Percentiles rank a stretch among this genome's conserved stretches.
These are phyloP conservation scores for Syzygium jambos DNA, from an alignment of 345 rosid genomes.

Conservation along the genomic window DNA sequence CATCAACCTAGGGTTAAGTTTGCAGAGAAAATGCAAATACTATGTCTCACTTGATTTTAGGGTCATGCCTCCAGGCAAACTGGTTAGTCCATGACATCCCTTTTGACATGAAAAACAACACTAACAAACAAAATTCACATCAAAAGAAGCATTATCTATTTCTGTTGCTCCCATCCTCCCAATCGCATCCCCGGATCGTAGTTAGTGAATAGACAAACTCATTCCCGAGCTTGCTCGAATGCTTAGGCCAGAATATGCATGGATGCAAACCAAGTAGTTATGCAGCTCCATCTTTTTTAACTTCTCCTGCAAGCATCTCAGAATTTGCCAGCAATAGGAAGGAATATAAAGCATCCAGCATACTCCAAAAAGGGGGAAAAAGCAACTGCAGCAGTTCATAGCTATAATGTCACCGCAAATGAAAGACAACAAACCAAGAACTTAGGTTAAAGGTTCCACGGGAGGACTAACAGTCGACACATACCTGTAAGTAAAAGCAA, in stretches of 20 bases:
- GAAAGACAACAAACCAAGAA: not conserved
- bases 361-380: not conserved
- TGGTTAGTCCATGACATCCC: not conserved
- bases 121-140: not conserved
- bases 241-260: slow-evolving; percentile 71
- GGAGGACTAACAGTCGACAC: not conserved
- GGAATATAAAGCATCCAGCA: not conserved
- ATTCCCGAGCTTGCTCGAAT: slow-evolving; percentile 86
- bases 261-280: slow-evolving; percentile 62
- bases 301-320: slow-evolving; percentile 48
- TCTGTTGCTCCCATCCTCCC: slow-evolving; percentile 76
- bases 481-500: slow-evolving; percentile 85
- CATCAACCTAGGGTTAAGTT: not conserved
- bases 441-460: not conserved
- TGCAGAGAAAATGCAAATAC: not conserved
- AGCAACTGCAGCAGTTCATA: not conserved
- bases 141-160: not conserved
- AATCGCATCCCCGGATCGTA: slow-evolving; percentile 69
- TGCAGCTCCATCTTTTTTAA: slow-evolving; percentile 73
- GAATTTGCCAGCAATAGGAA: not conserved
- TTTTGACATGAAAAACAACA: not conserved
- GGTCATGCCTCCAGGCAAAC: not conserved
- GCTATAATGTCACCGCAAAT: not conserved
- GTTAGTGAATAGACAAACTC: slow-evolving; percentile 76
- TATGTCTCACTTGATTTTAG: not conserved